phyloP scores from a whole-genome alignment of 2,329 filamentous ascomycete species.

The Xylariaceae sp. region DNA sequence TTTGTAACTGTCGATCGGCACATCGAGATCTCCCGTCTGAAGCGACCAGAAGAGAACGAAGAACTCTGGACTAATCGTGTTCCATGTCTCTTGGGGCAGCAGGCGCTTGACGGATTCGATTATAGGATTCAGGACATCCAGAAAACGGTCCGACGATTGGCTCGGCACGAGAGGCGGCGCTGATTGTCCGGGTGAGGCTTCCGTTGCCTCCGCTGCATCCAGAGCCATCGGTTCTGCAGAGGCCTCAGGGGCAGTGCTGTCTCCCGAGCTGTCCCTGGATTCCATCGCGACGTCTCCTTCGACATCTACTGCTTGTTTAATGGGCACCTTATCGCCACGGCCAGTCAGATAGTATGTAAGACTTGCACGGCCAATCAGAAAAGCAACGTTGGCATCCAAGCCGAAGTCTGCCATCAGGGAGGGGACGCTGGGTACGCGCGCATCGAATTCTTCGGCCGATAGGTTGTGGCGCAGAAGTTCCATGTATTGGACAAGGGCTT shows the following conservation, averaged over 20 bases:
- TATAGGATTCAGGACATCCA: slow-evolving; percentile 68
- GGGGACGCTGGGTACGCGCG: slow-evolving; percentile 67
- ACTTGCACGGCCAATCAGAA: slow-evolving; percentile 73
- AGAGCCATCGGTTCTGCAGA: slow-evolving; percentile 28
- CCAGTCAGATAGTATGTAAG: slow-evolving; percentile 59
- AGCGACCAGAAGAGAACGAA: slow-evolving; percentile 92
- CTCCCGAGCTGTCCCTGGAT: slow-evolving; percentile 26
- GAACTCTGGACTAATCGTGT: slow-evolving; percentile 70
- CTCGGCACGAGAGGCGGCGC: slow-evolving; percentile 26
- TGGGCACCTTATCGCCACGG: slow-evolving; percentile 31
- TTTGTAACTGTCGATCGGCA: slow-evolving; percentile 72
- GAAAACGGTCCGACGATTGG: slow-evolving; percentile 46
- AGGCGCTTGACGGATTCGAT: slow-evolving; percentile 61
- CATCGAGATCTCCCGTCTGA: slow-evolving; percentile 72
- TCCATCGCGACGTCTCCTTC: slow-evolving; percentile 57
- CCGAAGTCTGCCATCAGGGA: slow-evolving; percentile 73
- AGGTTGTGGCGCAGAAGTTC: slow-evolving; percentile 82
- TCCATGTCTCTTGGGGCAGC: slow-evolving; percentile 59
- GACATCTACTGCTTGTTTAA: slow-evolving; percentile 36
- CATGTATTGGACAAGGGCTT: slow-evolving; percentile 79
- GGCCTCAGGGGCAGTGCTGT: slow-evolving; percentile 15
- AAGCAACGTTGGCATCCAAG: slow-evolving; percentile 74
- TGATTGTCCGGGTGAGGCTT: slow-evolving; percentile 17
- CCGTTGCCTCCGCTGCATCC: slow-evolving; percentile 27
- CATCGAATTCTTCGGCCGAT: slow-evolving; percentile 68